phyloP scores from a whole-genome alignment of 306 rosid species.

The Crotalaria pallida region DNA sequence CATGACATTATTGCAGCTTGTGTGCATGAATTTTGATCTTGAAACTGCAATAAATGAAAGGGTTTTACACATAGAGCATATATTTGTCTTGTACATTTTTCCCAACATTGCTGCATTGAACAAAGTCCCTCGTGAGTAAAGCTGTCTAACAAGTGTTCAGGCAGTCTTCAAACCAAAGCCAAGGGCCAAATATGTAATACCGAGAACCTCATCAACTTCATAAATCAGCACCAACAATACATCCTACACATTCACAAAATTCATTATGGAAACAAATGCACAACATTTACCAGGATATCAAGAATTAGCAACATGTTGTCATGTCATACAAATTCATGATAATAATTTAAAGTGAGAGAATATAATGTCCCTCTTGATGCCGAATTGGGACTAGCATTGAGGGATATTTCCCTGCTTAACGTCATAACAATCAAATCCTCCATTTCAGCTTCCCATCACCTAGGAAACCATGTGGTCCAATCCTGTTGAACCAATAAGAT shows the following conservation, averaged over 20 bases:
- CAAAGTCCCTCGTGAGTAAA: slow-evolving; percentile 51
- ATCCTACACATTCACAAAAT: slow-evolving; percentile 30
- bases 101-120: slow-evolving; percentile 40
- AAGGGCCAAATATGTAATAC: slow-evolving; percentile 57
- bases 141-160: slow-evolving; percentile 52
- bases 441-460: background rate
- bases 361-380: background rate
- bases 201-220: slow-evolving; percentile 31
- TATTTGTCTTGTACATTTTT: slow-evolving; percentile 19
- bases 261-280: background rate
- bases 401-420: background rate
- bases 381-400: background rate
- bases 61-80: slow-evolving; percentile 3
- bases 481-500: background rate
- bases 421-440: background rate
- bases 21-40: slow-evolving; percentile 6
- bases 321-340: background rate
- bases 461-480: background rate
- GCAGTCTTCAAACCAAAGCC: slow-evolving; percentile 68
- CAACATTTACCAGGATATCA: background rate
- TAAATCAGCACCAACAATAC: slow-evolving; percentile 61
- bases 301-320: background rate
- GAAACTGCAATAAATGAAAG: slow-evolving; percentile 16
- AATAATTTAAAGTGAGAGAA: background rate
- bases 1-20: slow-evolving; percentile 17